Conservation (phyloP, 306 rosid genomes). For the Cicer chorassanicum region DNA sequence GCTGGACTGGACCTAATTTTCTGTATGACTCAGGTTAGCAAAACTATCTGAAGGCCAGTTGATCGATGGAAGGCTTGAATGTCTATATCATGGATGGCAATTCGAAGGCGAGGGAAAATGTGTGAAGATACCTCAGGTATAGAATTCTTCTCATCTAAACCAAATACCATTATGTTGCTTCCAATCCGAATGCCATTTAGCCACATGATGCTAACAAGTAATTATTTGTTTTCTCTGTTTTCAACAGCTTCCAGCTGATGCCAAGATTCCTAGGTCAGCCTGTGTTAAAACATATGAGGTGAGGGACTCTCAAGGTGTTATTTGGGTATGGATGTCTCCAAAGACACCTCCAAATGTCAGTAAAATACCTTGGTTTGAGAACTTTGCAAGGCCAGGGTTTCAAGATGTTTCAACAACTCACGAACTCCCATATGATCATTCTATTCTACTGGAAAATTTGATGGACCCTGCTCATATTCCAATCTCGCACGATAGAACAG, state of each 20-base stretch:
- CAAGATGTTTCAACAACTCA: conserved; percentile 77
- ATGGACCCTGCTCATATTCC: conserved; percentile 99
- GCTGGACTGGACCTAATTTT: conserved; percentile 39
- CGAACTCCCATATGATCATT: conserved; percentile 98
- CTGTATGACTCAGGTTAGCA: conserved; percentile 69
- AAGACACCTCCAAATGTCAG: conserved; percentile 65
- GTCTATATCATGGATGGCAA: conserved; percentile 98
- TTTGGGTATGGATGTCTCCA: conserved; percentile 98
- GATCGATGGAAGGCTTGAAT: conserved; percentile 89
- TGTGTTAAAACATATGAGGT: conserved; percentile 80
- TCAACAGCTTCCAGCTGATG: conserved; percentile 85
- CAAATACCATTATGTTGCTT: background rate
- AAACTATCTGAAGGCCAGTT: conserved; percentile 95
- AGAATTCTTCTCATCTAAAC: background rate
- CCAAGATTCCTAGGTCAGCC: conserved; percentile 85
- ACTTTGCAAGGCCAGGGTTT: conserved; percentile 85
- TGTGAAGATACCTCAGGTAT: conserved; percentile 96
- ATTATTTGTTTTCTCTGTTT: conserved; percentile 15
- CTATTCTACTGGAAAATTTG: conserved; percentile 90
- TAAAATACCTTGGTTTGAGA: conserved; percentile 89
- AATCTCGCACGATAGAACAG: conserved; percentile 94
- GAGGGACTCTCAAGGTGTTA: conserved; percentile 89
- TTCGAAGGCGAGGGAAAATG: conserved; percentile 93
- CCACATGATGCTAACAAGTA: conserved; percentile 4
- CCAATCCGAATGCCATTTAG: conserved; percentile 1